Percentiles rank a stretch among this genome's conserved stretches.
These are phyloP conservation scores for Sugiyamaella sp. DNA, from an alignment of 1,139 yeast species.

Conservation along the genomic window DNA sequence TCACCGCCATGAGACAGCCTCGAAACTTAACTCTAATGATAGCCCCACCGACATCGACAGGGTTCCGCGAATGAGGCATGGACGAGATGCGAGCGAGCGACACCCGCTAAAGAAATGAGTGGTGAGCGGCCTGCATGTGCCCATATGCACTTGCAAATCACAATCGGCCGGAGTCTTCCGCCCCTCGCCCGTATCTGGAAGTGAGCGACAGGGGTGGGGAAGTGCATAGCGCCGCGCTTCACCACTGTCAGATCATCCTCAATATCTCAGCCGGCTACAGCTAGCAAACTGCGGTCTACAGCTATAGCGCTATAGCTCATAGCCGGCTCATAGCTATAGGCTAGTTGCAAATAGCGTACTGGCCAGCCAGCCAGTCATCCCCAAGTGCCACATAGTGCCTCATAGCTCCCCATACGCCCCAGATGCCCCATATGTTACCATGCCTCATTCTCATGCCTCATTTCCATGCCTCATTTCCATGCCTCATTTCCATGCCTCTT, in stretches of 20 bases:
- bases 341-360: too few species aligned
- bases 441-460: too few species aligned
- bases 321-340: too few species aligned
- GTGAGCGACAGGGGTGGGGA: conserved; percentile 3
- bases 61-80: neutral
- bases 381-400: too few species aligned
- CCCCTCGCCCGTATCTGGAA: neutral
- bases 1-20: neutral
- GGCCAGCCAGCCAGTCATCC: too few species aligned
- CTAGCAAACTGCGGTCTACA: neutral
- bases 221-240: neutral
- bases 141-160: neutral
- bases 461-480: too few species aligned
- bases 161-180: conserved; percentile 1
- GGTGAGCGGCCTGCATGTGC: neutral
- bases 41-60: neutral
- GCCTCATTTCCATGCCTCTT: too few species aligned
- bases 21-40: neutral
- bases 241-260: neutral
- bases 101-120: neutral
- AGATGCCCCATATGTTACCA: too few species aligned
- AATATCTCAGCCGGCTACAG: neutral
- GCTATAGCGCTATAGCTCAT: neutral
- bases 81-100: neutral
- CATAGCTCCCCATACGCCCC: too few species aligned